Evolutionary conservation across 176 grass and related monocot genomes (phyloP).

Genomic region (Aegilops longissima): DNA sequence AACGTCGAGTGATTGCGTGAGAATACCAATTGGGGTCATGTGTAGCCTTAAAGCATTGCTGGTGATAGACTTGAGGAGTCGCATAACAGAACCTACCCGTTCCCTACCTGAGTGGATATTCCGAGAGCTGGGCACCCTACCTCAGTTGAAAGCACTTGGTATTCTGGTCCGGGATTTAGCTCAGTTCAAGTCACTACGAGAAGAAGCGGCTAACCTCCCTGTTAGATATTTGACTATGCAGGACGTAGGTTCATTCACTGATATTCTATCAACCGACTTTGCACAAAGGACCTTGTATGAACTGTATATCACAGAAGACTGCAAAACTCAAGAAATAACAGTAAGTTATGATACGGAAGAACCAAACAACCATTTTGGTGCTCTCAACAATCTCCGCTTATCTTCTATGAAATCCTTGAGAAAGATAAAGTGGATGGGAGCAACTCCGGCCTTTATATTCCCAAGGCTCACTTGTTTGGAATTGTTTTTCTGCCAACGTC

Average conservation of each 20-base stretch:
- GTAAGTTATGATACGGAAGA: background rate
- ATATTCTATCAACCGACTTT: background rate
- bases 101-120: no score
- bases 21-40: background rate
- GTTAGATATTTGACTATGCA: background rate
- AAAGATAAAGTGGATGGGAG: background rate
- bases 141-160: slow-evolving; percentile 2
- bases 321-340: background rate
- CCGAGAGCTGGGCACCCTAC: background rate
- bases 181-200: background rate
- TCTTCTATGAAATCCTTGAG: background rate
- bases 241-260: background rate
- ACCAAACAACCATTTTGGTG: background rate
- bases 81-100: no score
- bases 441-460: background rate
- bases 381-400: background rate
- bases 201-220: background rate
- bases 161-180: background rate
- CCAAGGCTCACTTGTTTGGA: background rate
- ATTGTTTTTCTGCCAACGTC: background rate
- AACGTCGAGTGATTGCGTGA: background rate
- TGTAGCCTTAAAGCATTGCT: background rate
- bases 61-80: slow-evolving; percentile 20
- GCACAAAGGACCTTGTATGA: slow-evolving; percentile 7
- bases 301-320: background rate